Conservation (phyloP, 768 basidiomycete genomes). For the Podaxis pistillaris region DNA sequence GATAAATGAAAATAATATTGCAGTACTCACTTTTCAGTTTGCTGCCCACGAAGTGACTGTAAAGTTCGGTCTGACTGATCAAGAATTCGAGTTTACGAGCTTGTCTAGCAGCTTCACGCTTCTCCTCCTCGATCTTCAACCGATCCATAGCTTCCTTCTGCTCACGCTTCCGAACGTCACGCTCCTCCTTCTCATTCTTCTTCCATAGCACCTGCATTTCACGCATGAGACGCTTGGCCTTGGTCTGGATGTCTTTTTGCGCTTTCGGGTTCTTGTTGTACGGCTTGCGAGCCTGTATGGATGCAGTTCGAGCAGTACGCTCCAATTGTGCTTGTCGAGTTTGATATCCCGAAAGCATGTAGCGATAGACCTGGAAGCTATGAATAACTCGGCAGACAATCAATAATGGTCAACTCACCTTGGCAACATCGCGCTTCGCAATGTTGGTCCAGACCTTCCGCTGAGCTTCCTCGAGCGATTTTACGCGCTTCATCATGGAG, state of each 20-base stretch:
- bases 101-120: conserved; percentile 88
- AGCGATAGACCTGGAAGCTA: conserved; percentile 69
- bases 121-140: conserved; percentile 87
- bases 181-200: conserved; percentile 96
- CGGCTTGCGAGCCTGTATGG: conserved; percentile 76
- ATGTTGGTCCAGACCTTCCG: conserved; percentile 90
- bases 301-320: conserved; percentile 71
- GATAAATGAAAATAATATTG: conserved; percentile 11
- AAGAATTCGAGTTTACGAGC: conserved; percentile 97
- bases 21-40: conserved; percentile 79
- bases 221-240: conserved; percentile 85
- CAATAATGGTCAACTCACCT: conserved; percentile 42
- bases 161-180: conserved; percentile 88
- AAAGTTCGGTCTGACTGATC: conserved; percentile 97
- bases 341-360: conserved; percentile 63
- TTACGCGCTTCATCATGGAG: conserved; percentile 72
- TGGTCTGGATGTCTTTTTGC: conserved; percentile 79
- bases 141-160: conserved; percentile 93
- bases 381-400: not conserved
- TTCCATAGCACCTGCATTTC: conserved; percentile 98
- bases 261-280: conserved; percentile 73
- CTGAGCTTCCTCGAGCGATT: conserved; percentile 79
- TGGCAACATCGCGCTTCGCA: conserved; percentile 79
- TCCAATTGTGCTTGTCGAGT: conserved; percentile 69
- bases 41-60: conserved; percentile 98